phyloP scores from a whole-genome alignment of 1,284 basidiomycete genomes.

The Moesziomyces aphidis region DNA sequence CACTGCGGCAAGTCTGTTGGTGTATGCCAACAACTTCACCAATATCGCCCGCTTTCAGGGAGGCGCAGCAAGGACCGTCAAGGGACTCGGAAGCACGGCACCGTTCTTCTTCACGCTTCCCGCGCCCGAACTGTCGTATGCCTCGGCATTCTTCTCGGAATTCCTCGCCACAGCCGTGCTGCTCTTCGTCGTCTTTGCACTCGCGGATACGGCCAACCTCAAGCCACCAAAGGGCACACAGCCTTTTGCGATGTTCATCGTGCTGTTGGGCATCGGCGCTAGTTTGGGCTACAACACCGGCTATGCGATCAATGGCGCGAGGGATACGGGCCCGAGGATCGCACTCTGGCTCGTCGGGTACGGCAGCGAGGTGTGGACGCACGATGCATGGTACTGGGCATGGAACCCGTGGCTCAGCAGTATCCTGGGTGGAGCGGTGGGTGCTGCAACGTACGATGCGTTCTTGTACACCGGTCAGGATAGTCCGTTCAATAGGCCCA shows the following conservation, averaged over 20 bases:
- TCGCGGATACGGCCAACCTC: constrained; percentile 68
- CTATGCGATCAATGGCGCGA: constrained; percentile 76
- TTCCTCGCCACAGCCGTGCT: constrained; percentile 55
- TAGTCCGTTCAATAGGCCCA: constrained; percentile 57
- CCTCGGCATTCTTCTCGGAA: constrained; percentile 47
- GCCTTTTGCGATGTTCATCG: constrained; percentile 73
- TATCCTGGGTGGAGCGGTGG: constrained; percentile 65
- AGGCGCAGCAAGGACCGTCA: constrained; percentile 74
- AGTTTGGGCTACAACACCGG: constrained; percentile 75
- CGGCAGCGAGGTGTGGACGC: constrained; percentile 70
- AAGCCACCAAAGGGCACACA: constrained; percentile 72
- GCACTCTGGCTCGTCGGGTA: constrained; percentile 76
- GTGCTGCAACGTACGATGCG: constrained; percentile 66
- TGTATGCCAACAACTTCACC: constrained; percentile 82
- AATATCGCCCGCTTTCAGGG: constrained; percentile 80
- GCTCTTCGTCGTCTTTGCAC: constrained; percentile 53
- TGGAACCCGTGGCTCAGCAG: constrained; percentile 73
- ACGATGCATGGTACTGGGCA: constrained; percentile 78
- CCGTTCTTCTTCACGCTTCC: constrained; percentile 78
- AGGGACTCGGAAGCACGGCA: constrained; percentile 72
- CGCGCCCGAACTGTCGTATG: constrained; percentile 29
- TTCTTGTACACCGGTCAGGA: constrained; percentile 68
- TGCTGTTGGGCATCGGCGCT: constrained; percentile 73
- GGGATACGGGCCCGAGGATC: constrained; percentile 76
- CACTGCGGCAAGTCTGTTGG: constrained; percentile 75